These are phyloP conservation scores for Fraxinus pennsylvanica DNA, from an alignment of 257 asterid genomes.

Conservation along the genomic window DNA sequence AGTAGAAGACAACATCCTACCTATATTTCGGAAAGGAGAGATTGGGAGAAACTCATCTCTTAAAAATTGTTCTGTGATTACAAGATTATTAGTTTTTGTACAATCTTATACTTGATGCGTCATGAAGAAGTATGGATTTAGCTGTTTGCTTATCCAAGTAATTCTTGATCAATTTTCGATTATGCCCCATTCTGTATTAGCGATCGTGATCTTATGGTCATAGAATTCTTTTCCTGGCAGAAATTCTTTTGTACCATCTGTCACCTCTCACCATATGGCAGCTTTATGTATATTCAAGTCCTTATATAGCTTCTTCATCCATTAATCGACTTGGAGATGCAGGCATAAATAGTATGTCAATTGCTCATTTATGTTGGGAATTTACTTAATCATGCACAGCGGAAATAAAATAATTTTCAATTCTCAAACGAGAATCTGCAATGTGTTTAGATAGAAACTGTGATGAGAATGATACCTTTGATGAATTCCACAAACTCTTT, in stretches of 20 bases:
- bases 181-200: constrained; percentile 8
- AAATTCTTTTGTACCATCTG: constrained; percentile 8
- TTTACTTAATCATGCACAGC: too few species aligned
- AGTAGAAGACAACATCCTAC: constrained; percentile 80
- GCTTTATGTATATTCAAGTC: neutral
- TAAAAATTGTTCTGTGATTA: constrained; percentile 8
- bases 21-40: constrained; percentile 86
- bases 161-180: constrained; percentile 7
- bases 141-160: constrained; percentile 4
- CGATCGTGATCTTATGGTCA: neutral
- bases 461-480: too few species aligned
- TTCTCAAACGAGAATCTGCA: too few species aligned
- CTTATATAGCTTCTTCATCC: neutral
- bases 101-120: neutral
- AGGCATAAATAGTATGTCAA: neutral
- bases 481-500: too few species aligned
- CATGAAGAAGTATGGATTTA: neutral
- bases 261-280: too few species aligned
- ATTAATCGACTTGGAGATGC: neutral
- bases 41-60: constrained; percentile 34
- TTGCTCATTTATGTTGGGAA: neutral
- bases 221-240: constrained; percentile 36
- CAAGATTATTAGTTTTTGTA: constrained; percentile 1
- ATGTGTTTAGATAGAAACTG: too few species aligned
- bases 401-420: too few species aligned